phyloP scores from a whole-genome alignment of 352 stramenopile genomes.

The Globisporangium nagaii region DNA sequence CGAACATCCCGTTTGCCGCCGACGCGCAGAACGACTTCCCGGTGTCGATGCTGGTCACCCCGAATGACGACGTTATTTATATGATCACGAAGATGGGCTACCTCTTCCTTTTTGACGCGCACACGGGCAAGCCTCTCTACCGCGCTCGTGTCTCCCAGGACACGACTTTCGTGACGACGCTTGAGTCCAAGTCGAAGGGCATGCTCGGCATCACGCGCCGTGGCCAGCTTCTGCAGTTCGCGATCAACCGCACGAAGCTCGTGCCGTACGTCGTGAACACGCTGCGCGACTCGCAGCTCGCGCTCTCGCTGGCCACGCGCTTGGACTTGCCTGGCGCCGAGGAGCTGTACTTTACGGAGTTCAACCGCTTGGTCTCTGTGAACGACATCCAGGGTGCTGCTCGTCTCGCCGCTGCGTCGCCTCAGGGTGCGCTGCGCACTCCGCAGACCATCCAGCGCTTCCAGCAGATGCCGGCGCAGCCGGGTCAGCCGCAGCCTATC shows the following conservation, averaged over 20 bases:
- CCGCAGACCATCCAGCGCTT: conserved; percentile 98
- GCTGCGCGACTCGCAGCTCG: conserved; percentile 95
- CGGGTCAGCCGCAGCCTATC: conserved; percentile 95
- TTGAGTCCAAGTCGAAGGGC: conserved; percentile 91
- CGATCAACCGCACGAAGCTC: conserved; percentile 96
- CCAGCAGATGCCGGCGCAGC: conserved; percentile 96
- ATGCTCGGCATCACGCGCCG: conserved; percentile 98
- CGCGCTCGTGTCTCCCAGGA: conserved; percentile 96
- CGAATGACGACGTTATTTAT: conserved; percentile 94
- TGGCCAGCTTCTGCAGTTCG: conserved; percentile 95
- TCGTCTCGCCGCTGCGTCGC: conserved; percentile 89
- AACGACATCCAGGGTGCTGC: conserved; percentile 83
- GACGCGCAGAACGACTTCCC: conserved; percentile 98
- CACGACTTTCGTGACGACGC: conserved; percentile 95
- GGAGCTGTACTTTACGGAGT: conserved; percentile 98
- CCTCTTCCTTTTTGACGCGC: conserved; percentile 99
- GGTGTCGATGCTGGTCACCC: conserved; percentile 94
- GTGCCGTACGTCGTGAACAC: conserved; percentile 99
- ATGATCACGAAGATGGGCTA: conserved; percentile 99
- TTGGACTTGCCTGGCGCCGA: conserved; percentile 97
- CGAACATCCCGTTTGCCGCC: conserved; percentile 93
- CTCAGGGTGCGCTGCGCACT: conserved; percentile 91
- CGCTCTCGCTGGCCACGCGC: conserved; percentile 93
- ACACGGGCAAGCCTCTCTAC: conserved; percentile 98
- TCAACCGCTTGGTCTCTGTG: conserved; percentile 91